Evolutionary conservation across 805 yeast species (phyloP), one percentile per base, ranked within the genome.

Genomic region (Starmera quercuum): DNA sequence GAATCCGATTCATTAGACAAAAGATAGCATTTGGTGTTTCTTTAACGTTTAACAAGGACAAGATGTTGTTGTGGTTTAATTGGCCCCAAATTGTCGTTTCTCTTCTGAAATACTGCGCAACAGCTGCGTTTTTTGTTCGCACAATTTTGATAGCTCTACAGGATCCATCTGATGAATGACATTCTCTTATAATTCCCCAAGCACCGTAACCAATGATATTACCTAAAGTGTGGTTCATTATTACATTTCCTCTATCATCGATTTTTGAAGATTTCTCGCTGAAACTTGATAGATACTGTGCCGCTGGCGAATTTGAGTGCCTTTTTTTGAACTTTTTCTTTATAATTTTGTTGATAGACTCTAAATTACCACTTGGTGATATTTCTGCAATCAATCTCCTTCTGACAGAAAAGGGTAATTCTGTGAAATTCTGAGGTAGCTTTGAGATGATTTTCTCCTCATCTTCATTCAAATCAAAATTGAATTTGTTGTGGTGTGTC

Each of bases 191-290:
- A 20, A 79, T 70, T 9, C 95, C 95, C 82, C 92, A 88, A 0
- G 95, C 94, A 11, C 97, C 96, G 51, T 73, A 75, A 2, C 95
- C 95, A 40, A 86, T 78, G 9, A 80, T 70, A 44, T 75, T 76
- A 1, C 94, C 95, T 20, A 87, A 52, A 21, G 58, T 67, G 44
- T 75, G 75, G 12, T 73, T 77, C 60, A 80, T 44, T 2, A 86
- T 73, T 17, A 68, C 53, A 11, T 83, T 78, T 1, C 94, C 95
- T 39, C 71, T 74, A 37, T 80, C 85, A 6, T 29, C 25, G 11
- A 29, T 23, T 23, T 32, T 42, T 10, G 28, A 14, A 3, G 49
- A 39, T 29, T 38, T 40, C 20, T 45, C 44, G 19, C 47, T 37
- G 7, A 53, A 44, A 26, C 56, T 46, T 7, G 50, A 42, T 12